A percentile compares a stretch with the other conserved stretches of the same genome.
Conservation (phyloP, 768 basidiomycete species). For the Termitomyces titanicus region DNA sequence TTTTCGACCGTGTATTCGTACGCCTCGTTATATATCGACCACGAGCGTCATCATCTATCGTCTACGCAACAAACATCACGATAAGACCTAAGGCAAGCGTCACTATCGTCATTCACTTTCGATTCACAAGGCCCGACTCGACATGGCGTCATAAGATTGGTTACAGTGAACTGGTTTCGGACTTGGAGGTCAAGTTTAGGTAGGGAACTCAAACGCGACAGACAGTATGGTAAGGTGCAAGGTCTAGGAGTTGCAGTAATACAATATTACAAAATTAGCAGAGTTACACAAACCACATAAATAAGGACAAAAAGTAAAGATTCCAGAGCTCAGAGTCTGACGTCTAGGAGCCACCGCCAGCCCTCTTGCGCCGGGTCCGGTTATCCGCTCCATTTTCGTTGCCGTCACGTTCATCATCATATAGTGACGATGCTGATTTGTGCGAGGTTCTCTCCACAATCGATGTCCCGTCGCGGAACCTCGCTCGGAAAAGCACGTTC, state of each 20-base stretch:
- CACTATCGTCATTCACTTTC: no score
- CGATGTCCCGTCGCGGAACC: slow-evolving; percentile 92
- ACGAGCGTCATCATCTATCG: not conserved
- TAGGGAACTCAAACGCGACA: no score
- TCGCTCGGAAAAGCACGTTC: slow-evolving; percentile 90
- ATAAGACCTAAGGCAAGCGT: not conserved
- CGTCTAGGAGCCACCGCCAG: slow-evolving; percentile 22
- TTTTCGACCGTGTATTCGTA: not conserved
- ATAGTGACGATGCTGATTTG: slow-evolving; percentile 51
- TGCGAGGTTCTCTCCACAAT: slow-evolving; percentile 81
- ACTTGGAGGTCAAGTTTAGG: not conserved
- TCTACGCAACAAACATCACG: not conserved
- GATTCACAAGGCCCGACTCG: not conserved
- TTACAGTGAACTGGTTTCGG: not conserved
- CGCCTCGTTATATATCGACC: not conserved
- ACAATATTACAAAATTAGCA: slow-evolving; percentile 22
- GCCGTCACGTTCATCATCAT: slow-evolving; percentile 24
- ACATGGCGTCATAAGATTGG: not conserved
- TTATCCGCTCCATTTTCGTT: slow-evolving; percentile 24
- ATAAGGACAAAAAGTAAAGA: slow-evolving; percentile 6
- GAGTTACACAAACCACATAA: slow-evolving; percentile 7
- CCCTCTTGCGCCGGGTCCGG: slow-evolving; percentile 25
- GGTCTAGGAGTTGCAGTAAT: slow-evolving; percentile 14
- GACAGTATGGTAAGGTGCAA: not conserved
- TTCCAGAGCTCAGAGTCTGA: no score